Base-by-base conservation (phyloP, 2,329 filamentous ascomycete genomes). In the Paracorniculantispora psalliotae region DNA sequence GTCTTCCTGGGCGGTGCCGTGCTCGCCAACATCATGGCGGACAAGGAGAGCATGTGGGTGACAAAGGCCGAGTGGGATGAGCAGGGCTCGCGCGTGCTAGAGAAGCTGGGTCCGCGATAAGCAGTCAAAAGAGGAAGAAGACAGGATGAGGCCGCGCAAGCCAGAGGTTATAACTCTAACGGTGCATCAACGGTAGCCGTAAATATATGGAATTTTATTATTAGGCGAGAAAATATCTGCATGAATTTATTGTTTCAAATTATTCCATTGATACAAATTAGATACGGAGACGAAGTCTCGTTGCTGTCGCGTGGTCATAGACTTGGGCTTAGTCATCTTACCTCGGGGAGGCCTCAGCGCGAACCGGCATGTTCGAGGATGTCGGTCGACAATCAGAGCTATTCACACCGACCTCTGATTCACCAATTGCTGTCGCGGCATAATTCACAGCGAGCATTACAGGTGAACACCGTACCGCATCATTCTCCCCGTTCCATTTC, bases 21-120 rank as follows among this genome's bases (percentile, higher is more conserved):
- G 63, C 80, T 99, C 68, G 94, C 94, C 67, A 97, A 97, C 73
- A 96, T 99, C 75, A 97, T 99, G 89, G 92, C 94, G 48, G 92
- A 97, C 77, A 97, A 97, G 79, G 91, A 97, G 74, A 90, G 88
- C 73, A 97, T 97, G 94, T 99, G 94, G 94, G 92, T 99, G 70
- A 90, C 89, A 67, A 96, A 96, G 81, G 83, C 90, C 69, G 94
- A 99, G 77, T 99, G 94, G 94, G 84, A 94, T 70, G 94, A 99
- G 77, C 89, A 97, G 73, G 94, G 94, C 41, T 72, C 89, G 39
- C 83, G 89, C 60, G 87, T 90, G 61, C 77, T 99, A 71, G 91
- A 96, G 79, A 99, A 97, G 81, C 80, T 99, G 68, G 94, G 94
- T 15, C 91, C 92, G 53, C 87, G 93, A 84, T 94, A 82, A 71